These are phyloP conservation scores for Aspergillus candidus DNA, from an alignment of 2,329 filamentous ascomycete genomes.

Conservation along the genomic window DNA sequence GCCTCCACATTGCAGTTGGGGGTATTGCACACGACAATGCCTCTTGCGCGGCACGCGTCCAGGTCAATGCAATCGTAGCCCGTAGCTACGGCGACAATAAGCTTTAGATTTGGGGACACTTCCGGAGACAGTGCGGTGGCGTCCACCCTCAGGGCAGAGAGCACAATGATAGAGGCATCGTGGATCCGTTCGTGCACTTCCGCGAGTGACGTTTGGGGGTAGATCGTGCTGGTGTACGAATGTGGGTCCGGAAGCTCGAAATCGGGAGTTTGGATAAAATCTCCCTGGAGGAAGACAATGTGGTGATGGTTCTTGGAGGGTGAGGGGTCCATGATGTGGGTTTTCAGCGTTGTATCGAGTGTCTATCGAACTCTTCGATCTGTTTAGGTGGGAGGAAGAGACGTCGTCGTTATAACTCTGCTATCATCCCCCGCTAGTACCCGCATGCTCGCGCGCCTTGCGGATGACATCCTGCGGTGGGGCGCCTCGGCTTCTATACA, in stretches of 20 bases:
- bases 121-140: constrained; percentile 36
- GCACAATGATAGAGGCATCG: constrained; percentile 44
- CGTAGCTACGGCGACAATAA: constrained; percentile 43
- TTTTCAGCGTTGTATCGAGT: too few relatives aligned
- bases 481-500: too few relatives aligned
- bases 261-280: constrained; percentile 33
- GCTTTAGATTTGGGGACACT: constrained; percentile 40
- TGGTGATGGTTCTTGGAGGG: constrained; percentile 33
- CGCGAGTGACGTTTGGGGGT: constrained; percentile 29
- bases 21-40: constrained; percentile 43
- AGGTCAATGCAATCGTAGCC: constrained; percentile 46
- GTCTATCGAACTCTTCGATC: neutral
- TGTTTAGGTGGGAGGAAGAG: too few relatives aligned
- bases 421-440: too few relatives aligned
- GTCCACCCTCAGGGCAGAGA: constrained; percentile 28
- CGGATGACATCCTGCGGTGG: too few relatives aligned
- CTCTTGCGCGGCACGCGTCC: constrained; percentile 36
- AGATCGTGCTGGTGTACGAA: constrained; percentile 25
- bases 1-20: constrained; percentile 44
- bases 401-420: too few relatives aligned
- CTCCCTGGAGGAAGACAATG: constrained; percentile 45
- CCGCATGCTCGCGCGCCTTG: too few relatives aligned
- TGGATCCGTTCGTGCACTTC: constrained; percentile 39
- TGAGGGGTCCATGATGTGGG: constrained; percentile 11
- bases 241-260: constrained; percentile 42